Conservation (phyloP, 345 rosid species). For the Camelina neglecta region DNA sequence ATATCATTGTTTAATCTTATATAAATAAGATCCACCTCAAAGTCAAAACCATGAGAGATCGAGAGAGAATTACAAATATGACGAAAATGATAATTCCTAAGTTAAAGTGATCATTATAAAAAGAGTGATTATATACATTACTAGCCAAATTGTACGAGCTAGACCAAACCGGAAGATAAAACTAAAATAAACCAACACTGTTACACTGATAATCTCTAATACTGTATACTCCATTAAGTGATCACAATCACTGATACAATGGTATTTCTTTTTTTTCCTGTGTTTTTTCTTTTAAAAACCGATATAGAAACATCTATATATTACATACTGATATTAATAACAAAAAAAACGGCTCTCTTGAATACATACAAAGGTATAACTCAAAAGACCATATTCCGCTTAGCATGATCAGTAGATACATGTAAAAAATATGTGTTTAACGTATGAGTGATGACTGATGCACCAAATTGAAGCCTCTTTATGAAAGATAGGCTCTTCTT, state of each 20-base stretch:
- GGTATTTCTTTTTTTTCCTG: too few relatives aligned
- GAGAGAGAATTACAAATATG: too few relatives aligned
- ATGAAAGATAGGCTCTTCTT: constrained; percentile 8
- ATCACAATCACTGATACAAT: background rate
- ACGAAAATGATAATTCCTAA: too few relatives aligned
- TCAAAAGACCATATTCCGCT: background rate
- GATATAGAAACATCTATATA: background rate
- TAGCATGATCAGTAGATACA: constrained; percentile 34
- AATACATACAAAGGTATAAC: constrained; percentile 28
- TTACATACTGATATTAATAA: background rate
- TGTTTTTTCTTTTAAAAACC: background rate
- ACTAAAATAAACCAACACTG: background rate
- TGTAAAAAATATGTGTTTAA: constrained; percentile 2
- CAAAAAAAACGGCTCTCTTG: constrained; percentile 19
- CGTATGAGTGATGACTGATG: background rate
- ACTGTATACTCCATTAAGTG: background rate
- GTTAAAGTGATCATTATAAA: background rate
- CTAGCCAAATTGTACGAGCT: background rate
- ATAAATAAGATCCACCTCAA: too few relatives aligned
- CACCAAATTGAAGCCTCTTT: constrained; percentile 40
- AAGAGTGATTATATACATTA: background rate
- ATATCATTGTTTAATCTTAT: too few relatives aligned
- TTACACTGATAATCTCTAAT: background rate
- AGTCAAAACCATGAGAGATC: too few relatives aligned
- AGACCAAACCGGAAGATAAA: background rate